These are phyloP conservation scores for Paulownia fortunei DNA, from an alignment of 257 asterid species.

Conservation along the genomic window DNA sequence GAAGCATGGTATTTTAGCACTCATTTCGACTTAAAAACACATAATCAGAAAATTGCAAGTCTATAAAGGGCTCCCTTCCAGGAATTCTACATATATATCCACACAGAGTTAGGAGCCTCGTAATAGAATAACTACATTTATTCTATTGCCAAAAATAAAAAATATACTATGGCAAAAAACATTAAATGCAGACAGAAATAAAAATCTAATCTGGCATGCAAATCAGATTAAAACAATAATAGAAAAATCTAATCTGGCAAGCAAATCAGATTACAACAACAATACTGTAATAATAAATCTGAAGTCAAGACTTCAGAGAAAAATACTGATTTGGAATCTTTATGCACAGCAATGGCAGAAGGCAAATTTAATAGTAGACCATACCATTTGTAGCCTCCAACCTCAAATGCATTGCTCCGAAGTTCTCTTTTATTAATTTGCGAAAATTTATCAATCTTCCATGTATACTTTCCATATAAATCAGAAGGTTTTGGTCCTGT, in stretches of 20 bases:
- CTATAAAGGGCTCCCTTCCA: neutral
- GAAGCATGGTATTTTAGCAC: neutral
- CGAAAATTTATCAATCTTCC: constrained; percentile 66
- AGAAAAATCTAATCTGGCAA: too few relatives aligned
- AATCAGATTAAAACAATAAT: constrained; percentile 17
- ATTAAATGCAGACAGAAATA: neutral
- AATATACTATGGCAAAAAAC: neutral
- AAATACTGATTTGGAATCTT: constrained; percentile 19
- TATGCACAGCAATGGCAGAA: constrained; percentile 21
- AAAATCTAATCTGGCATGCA: neutral
- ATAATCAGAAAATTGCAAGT: constrained; percentile 9
- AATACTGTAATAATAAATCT: neutral
- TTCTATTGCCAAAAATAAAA: neutral
- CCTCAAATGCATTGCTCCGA: constrained; percentile 64
- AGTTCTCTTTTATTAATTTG: constrained; percentile 66
- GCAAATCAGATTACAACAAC: constrained; percentile 17
- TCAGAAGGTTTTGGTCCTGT: constrained; percentile 63
- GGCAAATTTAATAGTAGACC: constrained; percentile 17
- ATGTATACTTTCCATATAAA: constrained; percentile 58
- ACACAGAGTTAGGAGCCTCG: neutral
- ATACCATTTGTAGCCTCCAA: constrained; percentile 73
- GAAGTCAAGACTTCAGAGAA: constrained; percentile 13
- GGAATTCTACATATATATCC: neutral
- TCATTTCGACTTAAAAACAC: constrained; percentile 16
- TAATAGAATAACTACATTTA: neutral